Evolutionary conservation across 441 rosid species (phyloP), one percentile per base, ranked within the genome.

Genomic region (Erodium chrysanthum): DNA sequence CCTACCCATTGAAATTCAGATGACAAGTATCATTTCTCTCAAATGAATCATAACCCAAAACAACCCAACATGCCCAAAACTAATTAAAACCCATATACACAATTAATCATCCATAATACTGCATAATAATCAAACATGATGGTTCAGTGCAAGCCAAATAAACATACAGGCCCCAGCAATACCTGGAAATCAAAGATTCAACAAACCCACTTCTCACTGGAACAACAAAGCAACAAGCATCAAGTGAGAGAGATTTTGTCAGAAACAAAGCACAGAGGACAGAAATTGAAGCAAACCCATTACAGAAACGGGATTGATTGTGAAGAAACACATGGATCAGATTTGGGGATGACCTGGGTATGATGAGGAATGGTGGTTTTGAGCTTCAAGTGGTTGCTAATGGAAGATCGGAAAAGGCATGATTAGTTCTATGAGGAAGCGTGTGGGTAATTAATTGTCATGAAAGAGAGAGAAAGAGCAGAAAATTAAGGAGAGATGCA

Each of bases 401-500:
- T 14, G 52, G 2, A 14, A 6, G 17, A 12, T 14, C 52, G 17
- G 15, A 5, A n/a, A 12, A n/a, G 0, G n/a, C 5, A 44, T 46
- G 52, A 46, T 46, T 14, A n/a, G 52, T 46, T 46, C 6, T 46
- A n/a, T 14, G 58, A 50, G 58, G 58, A 50, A 50, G 58, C 15
- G 58, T 50, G 58, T 15, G 64, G 64, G 64, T 23, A 58, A 23
- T 58, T 54, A 46, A 15, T 54, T 22, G 64, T 25, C 64, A 27
- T 60, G 35, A 5, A 60, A 22, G 25, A 60, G 64, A 60, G 64
- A 60, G 31, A 60, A 25, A 11, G 9, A 46, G 52, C 52, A 56
- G 61, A 56, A 21, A 56, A 56, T 20, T 25, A 60, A 60, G 64
- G 42, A 6, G 64, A 60, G 64, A 12, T 60, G 64, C 64, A 60